phyloP scores from a whole-genome alignment of 805 yeast genomes.

The Sungouiozyma intestinalis region DNA sequence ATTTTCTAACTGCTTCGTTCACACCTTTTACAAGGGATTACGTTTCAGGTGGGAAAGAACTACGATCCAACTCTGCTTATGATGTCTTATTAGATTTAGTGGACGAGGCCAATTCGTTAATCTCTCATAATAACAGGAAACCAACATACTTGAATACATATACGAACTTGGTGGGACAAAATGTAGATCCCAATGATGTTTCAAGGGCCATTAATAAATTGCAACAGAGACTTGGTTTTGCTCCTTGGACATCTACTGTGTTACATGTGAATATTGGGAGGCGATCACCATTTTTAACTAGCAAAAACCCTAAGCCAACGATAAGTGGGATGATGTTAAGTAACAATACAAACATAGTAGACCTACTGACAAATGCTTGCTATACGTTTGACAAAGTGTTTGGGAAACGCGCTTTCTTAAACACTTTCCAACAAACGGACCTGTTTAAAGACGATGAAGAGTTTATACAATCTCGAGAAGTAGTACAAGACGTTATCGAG shows the following conservation, averaged over 20 bases:
- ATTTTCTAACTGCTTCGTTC: constrained; percentile 61
- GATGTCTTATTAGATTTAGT: constrained; percentile 77
- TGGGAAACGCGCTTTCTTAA: constrained; percentile 72
- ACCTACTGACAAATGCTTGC: constrained; percentile 54
- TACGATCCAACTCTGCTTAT: constrained; percentile 59
- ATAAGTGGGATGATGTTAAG: constrained; percentile 77
- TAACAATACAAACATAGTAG: constrained; percentile 67
- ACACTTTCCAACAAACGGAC: constrained; percentile 48
- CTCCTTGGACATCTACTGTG: constrained; percentile 77
- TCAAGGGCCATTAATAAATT: constrained; percentile 56
- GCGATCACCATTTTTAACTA: constrained; percentile 46
- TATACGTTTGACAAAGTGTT: constrained; percentile 73
- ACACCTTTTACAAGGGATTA: constrained; percentile 70
- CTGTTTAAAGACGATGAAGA: constrained; percentile 42
- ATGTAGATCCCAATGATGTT: constrained; percentile 56
- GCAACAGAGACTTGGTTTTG: constrained; percentile 59
- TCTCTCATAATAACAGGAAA: constrained; percentile 33
- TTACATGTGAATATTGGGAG: constrained; percentile 70
- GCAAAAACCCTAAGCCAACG: constrained; percentile 29
- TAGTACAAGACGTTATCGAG: constrained; percentile 63
- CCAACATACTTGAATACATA: constrained; percentile 57
- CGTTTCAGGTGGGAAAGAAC: constrained; percentile 46
- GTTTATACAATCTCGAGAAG: constrained; percentile 66
- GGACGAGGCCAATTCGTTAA: constrained; percentile 70
- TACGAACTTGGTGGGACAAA: constrained; percentile 52